phyloP scores from a whole-genome alignment of 1,139 yeast genomes.

The Groenewaldozyma auringiensis region DNA sequence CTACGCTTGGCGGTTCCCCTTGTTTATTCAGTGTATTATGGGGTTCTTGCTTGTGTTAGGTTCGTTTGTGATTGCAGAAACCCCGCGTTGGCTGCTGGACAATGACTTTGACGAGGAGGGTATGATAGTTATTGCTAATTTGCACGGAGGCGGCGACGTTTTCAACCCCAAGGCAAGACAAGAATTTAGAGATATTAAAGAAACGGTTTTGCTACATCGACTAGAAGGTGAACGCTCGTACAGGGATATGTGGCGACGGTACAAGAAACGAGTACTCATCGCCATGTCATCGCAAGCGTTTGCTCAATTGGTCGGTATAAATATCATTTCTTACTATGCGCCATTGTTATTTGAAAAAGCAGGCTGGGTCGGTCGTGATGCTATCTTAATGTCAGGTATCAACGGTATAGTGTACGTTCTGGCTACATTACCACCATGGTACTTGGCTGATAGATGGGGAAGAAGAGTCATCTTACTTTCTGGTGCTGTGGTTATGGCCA shows the following conservation, averaged over 20 bases:
- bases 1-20: constrained; percentile 72
- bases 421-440: constrained; percentile 87
- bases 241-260: constrained; percentile 58
- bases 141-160: constrained; percentile 61
- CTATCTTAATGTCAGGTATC: constrained; percentile 88
- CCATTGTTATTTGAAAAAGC: constrained; percentile 92
- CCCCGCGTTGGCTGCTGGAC: constrained; percentile 85
- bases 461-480: constrained; percentile 70
- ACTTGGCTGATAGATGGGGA: constrained; percentile 84
- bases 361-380: constrained; percentile 86
- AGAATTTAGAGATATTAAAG: constrained; percentile 73
- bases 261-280: constrained; percentile 70
- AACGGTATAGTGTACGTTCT: constrained; percentile 67
- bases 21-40: constrained; percentile 66
- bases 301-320: constrained; percentile 91
- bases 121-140: constrained; percentile 69
- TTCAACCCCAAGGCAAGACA: constrained; percentile 49
- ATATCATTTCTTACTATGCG: constrained; percentile 86
- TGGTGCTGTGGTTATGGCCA: constrained; percentile 76
- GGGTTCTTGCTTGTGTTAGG: constrained; percentile 66
- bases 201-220: constrained; percentile 66
- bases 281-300: constrained; percentile 89
- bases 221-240: constrained; percentile 73
- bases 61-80: constrained; percentile 70
- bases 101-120: constrained; percentile 89